phyloP scores from a whole-genome alignment of 2,329 filamentous ascomycete genomes.

The Fusarium sp. region DNA sequence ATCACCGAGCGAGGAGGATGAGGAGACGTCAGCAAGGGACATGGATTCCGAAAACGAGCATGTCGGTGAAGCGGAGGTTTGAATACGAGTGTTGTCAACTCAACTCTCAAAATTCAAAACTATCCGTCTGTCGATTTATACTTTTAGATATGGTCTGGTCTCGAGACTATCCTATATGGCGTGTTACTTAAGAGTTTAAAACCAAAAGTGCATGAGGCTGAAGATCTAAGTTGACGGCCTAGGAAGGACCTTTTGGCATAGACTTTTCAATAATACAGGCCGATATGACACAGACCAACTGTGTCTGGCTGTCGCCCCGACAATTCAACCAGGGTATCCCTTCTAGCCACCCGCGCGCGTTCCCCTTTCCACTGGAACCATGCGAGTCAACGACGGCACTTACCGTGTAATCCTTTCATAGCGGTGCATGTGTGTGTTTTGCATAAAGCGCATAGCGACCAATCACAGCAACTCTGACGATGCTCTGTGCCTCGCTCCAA shows the following conservation, averaged over 20 bases:
- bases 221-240: background rate
- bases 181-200: background rate
- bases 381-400: background rate
- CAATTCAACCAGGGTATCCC: background rate
- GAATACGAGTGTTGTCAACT: background rate
- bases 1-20: slow-evolving; percentile 53
- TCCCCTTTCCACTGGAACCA: background rate
- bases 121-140: slow-evolving; percentile 5
- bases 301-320: background rate
- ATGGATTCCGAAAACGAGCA: slow-evolving; percentile 47
- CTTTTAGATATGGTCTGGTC: background rate
- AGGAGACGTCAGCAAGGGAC: slow-evolving; percentile 46
- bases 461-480: background rate
- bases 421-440: background rate
- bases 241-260: background rate
- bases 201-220: background rate
- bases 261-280: background rate
- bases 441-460: background rate
- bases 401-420: background rate
- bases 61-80: slow-evolving; percentile 44
- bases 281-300: background rate
- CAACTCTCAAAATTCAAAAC: background rate
- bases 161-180: background rate
- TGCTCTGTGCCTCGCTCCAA: background rate
- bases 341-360: background rate